Evolutionary conservation across 805 yeast genomes (phyloP).

Genomic region (Saccharomycopsis capsularis): DNA sequence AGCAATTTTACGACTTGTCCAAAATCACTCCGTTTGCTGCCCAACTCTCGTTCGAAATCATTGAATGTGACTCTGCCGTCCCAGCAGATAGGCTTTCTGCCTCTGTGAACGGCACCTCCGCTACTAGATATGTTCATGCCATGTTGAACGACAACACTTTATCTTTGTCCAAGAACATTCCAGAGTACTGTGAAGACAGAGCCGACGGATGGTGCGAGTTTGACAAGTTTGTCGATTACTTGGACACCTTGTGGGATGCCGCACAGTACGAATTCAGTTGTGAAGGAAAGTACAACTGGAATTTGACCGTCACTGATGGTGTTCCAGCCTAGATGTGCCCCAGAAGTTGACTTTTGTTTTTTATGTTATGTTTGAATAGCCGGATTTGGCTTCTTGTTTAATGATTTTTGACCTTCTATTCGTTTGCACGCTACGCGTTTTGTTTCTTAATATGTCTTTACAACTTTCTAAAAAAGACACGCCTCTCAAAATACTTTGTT

Average conservation of each 20-base stretch:
- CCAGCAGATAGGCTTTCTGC: constrained; percentile 16
- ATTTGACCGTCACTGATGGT: constrained; percentile 14
- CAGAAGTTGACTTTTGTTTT: no score
- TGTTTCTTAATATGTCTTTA: no score
- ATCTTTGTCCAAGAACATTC: constrained; percentile 17
- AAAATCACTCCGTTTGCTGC: constrained; percentile 22
- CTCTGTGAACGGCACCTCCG: constrained; percentile 3
- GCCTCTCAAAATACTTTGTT: no score
- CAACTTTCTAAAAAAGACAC: no score
- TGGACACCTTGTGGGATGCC: constrained; percentile 16
- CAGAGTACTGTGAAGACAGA: constrained; percentile 22
- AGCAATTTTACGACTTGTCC: constrained; percentile 17
- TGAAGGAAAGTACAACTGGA: constrained; percentile 11
- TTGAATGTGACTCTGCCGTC: constrained; percentile 20
- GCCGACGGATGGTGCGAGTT: constrained; percentile 23
- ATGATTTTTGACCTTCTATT: no score
- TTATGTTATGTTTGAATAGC: no score
- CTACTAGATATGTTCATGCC: constrained; percentile 17
- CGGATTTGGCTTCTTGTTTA: no score
- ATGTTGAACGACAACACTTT: constrained; percentile 21
- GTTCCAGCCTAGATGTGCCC: constrained; percentile 18
- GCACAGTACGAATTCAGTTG: constrained; percentile 16
- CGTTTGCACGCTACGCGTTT: no score
- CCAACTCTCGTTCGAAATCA: constrained; percentile 18
- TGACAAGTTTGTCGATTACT: constrained; percentile 18